A percentile compares a stretch with the other conserved stretches of the same genome.
Evolutionary conservation across 1,139 yeast species (phyloP).

Genomic region (Hansenula sp.): DNA sequence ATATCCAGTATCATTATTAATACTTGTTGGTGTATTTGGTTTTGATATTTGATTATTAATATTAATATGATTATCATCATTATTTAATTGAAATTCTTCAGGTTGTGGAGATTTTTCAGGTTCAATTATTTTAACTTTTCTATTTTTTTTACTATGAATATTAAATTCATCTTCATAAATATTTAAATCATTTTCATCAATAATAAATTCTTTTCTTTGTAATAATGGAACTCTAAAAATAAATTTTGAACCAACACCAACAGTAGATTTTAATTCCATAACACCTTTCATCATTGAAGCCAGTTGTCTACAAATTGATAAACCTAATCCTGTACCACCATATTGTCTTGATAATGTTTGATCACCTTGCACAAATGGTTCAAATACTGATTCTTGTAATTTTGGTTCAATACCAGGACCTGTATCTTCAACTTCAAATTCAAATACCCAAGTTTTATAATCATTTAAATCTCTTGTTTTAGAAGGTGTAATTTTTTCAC

Average conservation of each 20-base stretch:
- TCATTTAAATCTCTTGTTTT: conserved; percentile 26
- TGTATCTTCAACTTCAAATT: conserved; percentile 78
- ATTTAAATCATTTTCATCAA: conserved; percentile 25
- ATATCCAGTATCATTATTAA: conserved; percentile 19
- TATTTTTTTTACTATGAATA: conserved; percentile 32
- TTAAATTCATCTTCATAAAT: conserved; percentile 45
- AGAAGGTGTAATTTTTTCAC: conserved; percentile 13
- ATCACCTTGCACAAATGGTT: conserved; percentile 96
- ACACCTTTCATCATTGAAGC: conserved; percentile 89
- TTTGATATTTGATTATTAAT: neutral
- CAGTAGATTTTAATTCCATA: conserved; percentile 59
- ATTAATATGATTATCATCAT: neutral
- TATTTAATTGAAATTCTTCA: neutral
- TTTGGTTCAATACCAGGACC: conserved; percentile 90
- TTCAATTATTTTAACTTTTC: conserved; percentile 35
- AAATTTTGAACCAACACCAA: conserved; percentile 79
- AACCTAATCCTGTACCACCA: conserved; percentile 95
- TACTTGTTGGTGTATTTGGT: conserved; percentile 3
- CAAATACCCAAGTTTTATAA: conserved; percentile 55
- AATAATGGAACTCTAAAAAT: conserved; percentile 74
- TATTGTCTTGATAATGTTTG: conserved; percentile 87
- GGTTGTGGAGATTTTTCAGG: conserved; percentile 8
- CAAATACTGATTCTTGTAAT: conserved; percentile 80
- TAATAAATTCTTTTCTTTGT: conserved; percentile 57
- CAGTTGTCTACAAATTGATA: conserved; percentile 87